These are phyloP conservation scores for Wickerhamiella allomyrinae DNA, from an alignment of 805 yeast species.

Conservation along the genomic window DNA sequence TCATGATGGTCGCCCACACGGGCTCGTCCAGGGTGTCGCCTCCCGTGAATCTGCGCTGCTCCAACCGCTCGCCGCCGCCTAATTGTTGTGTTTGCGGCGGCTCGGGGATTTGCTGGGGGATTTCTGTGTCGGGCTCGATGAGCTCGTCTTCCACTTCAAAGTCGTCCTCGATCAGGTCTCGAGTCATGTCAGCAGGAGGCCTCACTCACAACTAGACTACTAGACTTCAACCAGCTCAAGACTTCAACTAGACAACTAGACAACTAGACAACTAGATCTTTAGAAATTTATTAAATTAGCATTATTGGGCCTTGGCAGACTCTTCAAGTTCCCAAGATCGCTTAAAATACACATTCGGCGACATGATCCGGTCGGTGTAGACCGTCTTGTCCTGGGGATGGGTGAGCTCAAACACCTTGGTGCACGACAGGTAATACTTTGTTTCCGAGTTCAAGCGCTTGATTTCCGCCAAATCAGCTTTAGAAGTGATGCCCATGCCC, in stretches of 20 bases:
- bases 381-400: conserved; percentile 27
- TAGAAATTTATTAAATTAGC: too few relatives aligned
- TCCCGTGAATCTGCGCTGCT: conserved; percentile 44
- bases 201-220: too few relatives aligned
- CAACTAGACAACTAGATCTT: too few relatives aligned
- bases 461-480: conserved; percentile 40
- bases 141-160: conserved; percentile 10
- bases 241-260: too few relatives aligned
- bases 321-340: conserved; percentile 15
- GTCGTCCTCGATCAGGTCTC: conserved; percentile 6
- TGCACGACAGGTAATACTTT: conserved; percentile 76
- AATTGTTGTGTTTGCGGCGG: conserved; percentile 3
- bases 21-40: conserved; percentile 67
- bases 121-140: conserved; percentile 7
- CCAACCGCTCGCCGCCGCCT: conserved; percentile 22
- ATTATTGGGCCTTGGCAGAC: too few relatives aligned
- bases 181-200: neutral
- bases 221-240: too few relatives aligned
- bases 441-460: conserved; percentile 52
- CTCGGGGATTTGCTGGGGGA: conserved; percentile 1
- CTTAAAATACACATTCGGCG: conserved; percentile 71
- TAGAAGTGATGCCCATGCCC: conserved; percentile 52
- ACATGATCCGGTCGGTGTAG: conserved; percentile 49
- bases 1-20: conserved; percentile 37
- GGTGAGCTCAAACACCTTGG: conserved; percentile 70